phyloP scores from a whole-genome alignment of 805 yeast genomes.

The Saturnispora sanitii region DNA sequence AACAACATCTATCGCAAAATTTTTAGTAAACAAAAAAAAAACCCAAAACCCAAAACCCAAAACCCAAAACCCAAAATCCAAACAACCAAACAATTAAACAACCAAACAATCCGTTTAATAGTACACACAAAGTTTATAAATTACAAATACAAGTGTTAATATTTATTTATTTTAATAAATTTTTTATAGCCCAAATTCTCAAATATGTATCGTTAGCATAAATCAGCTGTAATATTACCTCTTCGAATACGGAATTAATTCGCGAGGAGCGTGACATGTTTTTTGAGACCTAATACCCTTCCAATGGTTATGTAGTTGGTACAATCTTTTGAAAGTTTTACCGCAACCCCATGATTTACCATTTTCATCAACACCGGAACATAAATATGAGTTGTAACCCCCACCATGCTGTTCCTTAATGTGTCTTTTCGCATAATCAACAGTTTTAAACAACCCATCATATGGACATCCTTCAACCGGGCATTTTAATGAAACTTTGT shows the following conservation, averaged over 20 bases:
- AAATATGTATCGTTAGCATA: too few relatives aligned
- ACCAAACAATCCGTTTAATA: too few relatives aligned
- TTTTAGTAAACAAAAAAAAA: too few relatives aligned
- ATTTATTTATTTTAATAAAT: too few relatives aligned
- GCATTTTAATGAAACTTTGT: constrained; percentile 1
- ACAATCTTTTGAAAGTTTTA: constrained; percentile 3
- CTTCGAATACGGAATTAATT: background rate
- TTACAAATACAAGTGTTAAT: too few relatives aligned
- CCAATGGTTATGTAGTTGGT: constrained; percentile 6
- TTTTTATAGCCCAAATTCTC: too few relatives aligned
- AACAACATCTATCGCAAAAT: too few relatives aligned
- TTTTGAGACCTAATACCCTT: background rate
- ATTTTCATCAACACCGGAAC: background rate
- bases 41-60: too few relatives aligned
- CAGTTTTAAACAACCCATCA: constrained; percentile 1
- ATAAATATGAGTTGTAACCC: background rate
- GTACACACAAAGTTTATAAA: too few relatives aligned
- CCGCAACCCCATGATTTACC: constrained; percentile 2
- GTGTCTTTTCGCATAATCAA: constrained; percentile 4
- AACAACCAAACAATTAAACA: too few relatives aligned
- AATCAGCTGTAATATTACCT: too few relatives aligned
- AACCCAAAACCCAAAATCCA: too few relatives aligned
- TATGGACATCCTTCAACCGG: constrained; percentile 2
- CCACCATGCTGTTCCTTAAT: constrained; percentile 4
- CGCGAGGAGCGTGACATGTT: background rate